Conservation (phyloP, 306 rosid genomes). For the Pterocarpus santalinus region DNA sequence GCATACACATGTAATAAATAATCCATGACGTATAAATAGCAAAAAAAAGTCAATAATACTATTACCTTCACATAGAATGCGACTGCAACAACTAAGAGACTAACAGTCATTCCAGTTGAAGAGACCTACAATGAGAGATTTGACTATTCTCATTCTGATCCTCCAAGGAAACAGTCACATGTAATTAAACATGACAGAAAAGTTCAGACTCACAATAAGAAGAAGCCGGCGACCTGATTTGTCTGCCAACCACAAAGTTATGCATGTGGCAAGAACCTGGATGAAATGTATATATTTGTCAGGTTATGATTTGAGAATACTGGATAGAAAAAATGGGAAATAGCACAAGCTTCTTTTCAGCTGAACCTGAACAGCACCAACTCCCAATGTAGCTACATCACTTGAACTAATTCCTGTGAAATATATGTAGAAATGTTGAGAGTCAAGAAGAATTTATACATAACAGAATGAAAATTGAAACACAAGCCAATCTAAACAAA, state of each 20-base stretch:
- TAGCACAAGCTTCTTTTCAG: slow-evolving; percentile 50
- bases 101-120: slow-evolving; percentile 75
- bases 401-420: slow-evolving; percentile 77
- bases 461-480: slow-evolving; percentile 29
- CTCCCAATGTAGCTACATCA: slow-evolving; percentile 79
- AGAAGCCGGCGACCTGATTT: slow-evolving; percentile 89
- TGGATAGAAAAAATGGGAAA: slow-evolving; percentile 30
- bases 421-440: slow-evolving; percentile 41
- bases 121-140: slow-evolving; percentile 72
- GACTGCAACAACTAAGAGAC: slow-evolving; percentile 78
- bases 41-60: slow-evolving; percentile 5
- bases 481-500: not conserved
- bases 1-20: slow-evolving; percentile 4
- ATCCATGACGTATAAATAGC: not conserved
- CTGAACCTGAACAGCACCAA: slow-evolving; percentile 93
- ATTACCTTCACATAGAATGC: slow-evolving; percentile 83
- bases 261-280: slow-evolving; percentile 82
- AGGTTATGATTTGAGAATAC: slow-evolving; percentile 44
- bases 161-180: slow-evolving; percentile 35
- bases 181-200: slow-evolving; percentile 32
- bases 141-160: slow-evolving; percentile 19
- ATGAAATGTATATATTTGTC: slow-evolving; percentile 48
- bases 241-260: slow-evolving; percentile 89
- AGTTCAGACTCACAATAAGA: slow-evolving; percentile 77
- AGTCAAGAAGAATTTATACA: slow-evolving; percentile 14